Conservation (phyloP, 2,329 filamentous ascomycete genomes). For the Aspergillus fructus region DNA sequence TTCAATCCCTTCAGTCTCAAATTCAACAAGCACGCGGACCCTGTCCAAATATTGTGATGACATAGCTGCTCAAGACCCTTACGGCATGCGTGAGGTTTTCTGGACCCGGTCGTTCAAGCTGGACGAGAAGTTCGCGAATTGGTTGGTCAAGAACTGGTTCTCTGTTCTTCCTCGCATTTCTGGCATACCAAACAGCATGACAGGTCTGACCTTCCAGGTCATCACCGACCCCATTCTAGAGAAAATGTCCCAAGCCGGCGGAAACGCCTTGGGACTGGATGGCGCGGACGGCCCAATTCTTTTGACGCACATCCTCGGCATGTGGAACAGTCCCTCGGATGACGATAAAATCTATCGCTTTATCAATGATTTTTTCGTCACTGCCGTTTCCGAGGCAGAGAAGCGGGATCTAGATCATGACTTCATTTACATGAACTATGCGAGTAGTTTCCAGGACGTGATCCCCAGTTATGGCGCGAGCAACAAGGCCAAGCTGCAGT, state of each 20-base stretch:
- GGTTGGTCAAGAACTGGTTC: constrained; percentile 9
- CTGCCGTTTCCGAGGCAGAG: constrained; percentile 29
- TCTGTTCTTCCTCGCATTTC: neutral
- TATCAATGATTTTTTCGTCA: constrained; percentile 25
- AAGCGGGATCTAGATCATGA: constrained; percentile 18
- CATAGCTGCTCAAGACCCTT: constrained; percentile 33
- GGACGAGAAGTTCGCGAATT: constrained; percentile 27
- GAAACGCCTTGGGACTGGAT: constrained; percentile 12
- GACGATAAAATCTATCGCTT: constrained; percentile 28
- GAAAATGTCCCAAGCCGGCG: constrained; percentile 27
- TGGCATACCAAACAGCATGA: neutral
- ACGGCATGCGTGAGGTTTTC: constrained; percentile 33
- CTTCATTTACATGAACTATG: constrained; percentile 50
- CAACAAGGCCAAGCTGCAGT: constrained; percentile 33
- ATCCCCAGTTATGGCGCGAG: constrained; percentile 43
- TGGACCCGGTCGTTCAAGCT: constrained; percentile 34
- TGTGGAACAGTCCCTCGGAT: constrained; percentile 32
- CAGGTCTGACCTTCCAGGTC: constrained; percentile 30
- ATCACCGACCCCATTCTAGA: constrained; percentile 30
- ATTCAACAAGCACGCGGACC: constrained; percentile 30
- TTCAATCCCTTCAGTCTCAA: constrained; percentile 28
- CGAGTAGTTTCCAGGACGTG: constrained; percentile 43
- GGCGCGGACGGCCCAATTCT: neutral
- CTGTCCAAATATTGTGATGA: constrained; percentile 35
- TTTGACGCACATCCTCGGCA: constrained; percentile 29